Evolutionary conservation across 225 moss, liverwort and hornwort species (phyloP).

Genomic region (Pseudoscleropodium purum): DNA sequence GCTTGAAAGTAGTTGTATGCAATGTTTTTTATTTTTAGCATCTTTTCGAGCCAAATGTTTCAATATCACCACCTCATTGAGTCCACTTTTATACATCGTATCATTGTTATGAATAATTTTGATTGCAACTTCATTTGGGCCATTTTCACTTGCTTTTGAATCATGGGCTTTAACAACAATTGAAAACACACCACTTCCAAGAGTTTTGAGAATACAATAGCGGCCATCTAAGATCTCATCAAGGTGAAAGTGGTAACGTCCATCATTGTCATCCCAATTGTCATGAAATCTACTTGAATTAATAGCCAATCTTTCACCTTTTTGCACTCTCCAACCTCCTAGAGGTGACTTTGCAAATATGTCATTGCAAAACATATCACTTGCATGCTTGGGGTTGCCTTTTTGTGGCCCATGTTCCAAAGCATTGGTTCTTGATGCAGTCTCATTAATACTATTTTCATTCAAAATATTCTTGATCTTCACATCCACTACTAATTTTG

Average conservation of each 20-base stretch:
- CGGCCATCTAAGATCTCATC: slow-evolving; percentile 69
- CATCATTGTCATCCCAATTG: slow-evolving; percentile 79
- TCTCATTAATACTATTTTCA: neutral
- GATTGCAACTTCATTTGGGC: slow-evolving; percentile 80
- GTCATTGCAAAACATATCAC: neutral
- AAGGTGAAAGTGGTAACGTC: slow-evolving; percentile 44
- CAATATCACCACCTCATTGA: slow-evolving; percentile 66
- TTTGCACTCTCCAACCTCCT: slow-evolving; percentile 5
- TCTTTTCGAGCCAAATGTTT: slow-evolving; percentile 63
- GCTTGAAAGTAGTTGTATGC: slow-evolving; percentile 77
- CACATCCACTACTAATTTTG: neutral
- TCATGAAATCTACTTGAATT: slow-evolving; percentile 67
- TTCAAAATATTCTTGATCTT: neutral
- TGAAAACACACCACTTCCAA: slow-evolving; percentile 88
- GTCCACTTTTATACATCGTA: slow-evolving; percentile 79
- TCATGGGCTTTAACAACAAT: slow-evolving; percentile 80
- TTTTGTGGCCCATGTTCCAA: accelerated
- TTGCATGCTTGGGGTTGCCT: too few species aligned
- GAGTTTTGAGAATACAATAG: slow-evolving; percentile 64
- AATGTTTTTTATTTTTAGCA: slow-evolving; percentile 70
- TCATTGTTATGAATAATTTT: slow-evolving; percentile 92
- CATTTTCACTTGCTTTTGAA: slow-evolving; percentile 62
- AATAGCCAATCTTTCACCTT: slow-evolving; percentile 44
- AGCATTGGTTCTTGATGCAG: accelerated
- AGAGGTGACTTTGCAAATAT: neutral